Conservation (phyloP, 345 rosid species). For the Gossypium sturtianum region DNA sequence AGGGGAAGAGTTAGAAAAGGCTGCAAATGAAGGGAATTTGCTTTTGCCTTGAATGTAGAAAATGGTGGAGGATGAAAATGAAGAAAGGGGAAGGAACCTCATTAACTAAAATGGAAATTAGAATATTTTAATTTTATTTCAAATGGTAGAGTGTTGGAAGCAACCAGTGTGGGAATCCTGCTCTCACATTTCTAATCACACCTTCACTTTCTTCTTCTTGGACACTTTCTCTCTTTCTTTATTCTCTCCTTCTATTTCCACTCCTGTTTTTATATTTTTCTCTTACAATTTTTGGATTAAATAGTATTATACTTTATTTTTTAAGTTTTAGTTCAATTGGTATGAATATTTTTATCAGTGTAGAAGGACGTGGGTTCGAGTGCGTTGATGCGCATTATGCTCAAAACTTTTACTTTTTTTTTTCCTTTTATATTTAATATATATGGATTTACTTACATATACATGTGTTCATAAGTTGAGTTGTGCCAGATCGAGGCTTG, state of each 20-base stretch:
- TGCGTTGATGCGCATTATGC: fast-evolving
- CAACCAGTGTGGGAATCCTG: slow-evolving; percentile 35
- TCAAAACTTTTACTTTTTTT: too few species aligned
- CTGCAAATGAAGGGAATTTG: slow-evolving; percentile 20
- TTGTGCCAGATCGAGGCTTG: fast-evolving
- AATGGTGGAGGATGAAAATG: slow-evolving; percentile 16
- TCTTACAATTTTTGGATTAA: too few species aligned
- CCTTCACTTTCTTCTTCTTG: too few species aligned
- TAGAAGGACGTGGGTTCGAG: fast-evolving
- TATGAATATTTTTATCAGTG: too few species aligned
- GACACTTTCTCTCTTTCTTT: too few species aligned
- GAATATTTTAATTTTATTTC: neutral
- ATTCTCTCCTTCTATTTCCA: too few species aligned
- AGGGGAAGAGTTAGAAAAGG: slow-evolving; percentile 15
- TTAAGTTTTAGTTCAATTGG: too few species aligned
- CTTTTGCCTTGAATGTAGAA: slow-evolving; percentile 27
- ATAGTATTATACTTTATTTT: too few species aligned
- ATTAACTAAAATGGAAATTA: slow-evolving; percentile 19
- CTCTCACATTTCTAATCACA: slow-evolving; percentile 19
- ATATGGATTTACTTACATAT: too few species aligned
- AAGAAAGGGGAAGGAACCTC: neutral
- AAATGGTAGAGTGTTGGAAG: slow-evolving; percentile 24
- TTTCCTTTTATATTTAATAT: too few species aligned
- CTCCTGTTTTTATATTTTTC: too few species aligned
- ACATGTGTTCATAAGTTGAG: too few species aligned